These are phyloP conservation scores for Pestalotiopsis sp. DNA, from an alignment of 2,329 filamentous ascomycete species.

Conservation along the genomic window DNA sequence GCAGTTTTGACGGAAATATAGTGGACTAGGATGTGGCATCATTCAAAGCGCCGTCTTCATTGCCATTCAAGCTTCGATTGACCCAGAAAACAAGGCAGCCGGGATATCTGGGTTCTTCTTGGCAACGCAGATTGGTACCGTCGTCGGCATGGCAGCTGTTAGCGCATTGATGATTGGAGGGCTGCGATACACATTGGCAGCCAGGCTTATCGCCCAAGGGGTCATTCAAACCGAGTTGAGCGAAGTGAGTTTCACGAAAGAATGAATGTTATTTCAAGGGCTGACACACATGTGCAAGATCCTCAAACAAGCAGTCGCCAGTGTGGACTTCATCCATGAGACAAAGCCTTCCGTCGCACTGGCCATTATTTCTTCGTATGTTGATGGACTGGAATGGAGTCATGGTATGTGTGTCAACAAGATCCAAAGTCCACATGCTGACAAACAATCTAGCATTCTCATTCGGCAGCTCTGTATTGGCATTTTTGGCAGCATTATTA, in stretches of 20 bases:
- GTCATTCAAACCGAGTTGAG: neutral
- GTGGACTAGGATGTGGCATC: slow-evolving; percentile 54
- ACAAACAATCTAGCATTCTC: neutral
- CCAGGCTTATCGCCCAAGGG: slow-evolving; percentile 19
- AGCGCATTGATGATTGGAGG: slow-evolving; percentile 27
- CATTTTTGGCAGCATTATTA: neutral
- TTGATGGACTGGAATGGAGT: neutral
- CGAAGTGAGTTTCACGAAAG: neutral
- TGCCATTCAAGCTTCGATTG: slow-evolving; percentile 47
- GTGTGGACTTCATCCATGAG: slow-evolving; percentile 40
- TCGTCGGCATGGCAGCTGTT: slow-evolving; percentile 27
- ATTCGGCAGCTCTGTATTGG: neutral
- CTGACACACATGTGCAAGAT: slow-evolving; percentile 31
- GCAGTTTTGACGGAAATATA: slow-evolving; percentile 3
- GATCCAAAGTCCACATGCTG: neutral
- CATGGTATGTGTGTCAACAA: neutral
- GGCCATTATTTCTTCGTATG: neutral
- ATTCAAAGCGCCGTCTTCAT: slow-evolving; percentile 49
- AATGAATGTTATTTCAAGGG: neutral
- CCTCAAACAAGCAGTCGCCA: slow-evolving; percentile 39
- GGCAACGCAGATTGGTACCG: slow-evolving; percentile 39
- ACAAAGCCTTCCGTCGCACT: slow-evolving; percentile 3
- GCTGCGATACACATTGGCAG: slow-evolving; percentile 29
- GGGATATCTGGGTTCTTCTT: slow-evolving; percentile 51
- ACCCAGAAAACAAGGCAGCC: slow-evolving; percentile 48